Evolutionary conservation across 2,329 filamentous ascomycete species (phyloP), one percentile per base, ranked within the genome.

Genomic region (Fusarium robinianum): DNA sequence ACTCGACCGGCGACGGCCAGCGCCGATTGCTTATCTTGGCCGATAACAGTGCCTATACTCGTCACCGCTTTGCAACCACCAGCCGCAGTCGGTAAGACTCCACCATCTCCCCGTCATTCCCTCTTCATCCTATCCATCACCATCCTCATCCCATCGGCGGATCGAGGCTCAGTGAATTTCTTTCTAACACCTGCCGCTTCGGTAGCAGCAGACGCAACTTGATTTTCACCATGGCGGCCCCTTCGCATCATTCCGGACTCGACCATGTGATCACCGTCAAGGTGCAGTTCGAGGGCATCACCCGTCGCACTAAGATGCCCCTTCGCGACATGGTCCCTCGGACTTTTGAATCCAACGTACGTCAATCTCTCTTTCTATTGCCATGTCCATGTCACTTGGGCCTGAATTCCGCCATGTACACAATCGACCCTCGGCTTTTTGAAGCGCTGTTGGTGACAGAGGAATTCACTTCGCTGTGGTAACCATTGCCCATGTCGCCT

Each of bases 251-350:
- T 49, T 32, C 57, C 18, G 51, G 51, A 27, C 58, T 60, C 22
- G 67, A 70, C 37, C 53, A 62, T 55, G 53, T 63, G 51, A 87
- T 97, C 70, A 90, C 87, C 56, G 76, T 96, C 73, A 97, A 97
- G 76, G 79, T 95, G 64, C 80, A 82, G 63, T 83, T 87, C 63
- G 83, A 90, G 64, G 88, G 88, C 47, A 75, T 72, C 62, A 87
- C 84, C 62, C 84, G 87, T 63, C 87, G 90, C 61, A 88, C 95
- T 75, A 96, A 95, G 79, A 79, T 97, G 55, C 87, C 90, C 42
- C 80, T 97, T 64, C 84, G 85, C 66, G 92, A 97, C 58, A 84
- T 97, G 43, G 83, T 82, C 52, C 82, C 87, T 35, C 76, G 74
- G 53, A 78, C 83, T 32, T 81, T 99, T 25, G 89, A 91, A 60